Percentiles rank a stretch among this genome's conserved stretches.
phyloP scores from a whole-genome alignment of 306 rosid genomes.

The Prosopis cineraria region DNA sequence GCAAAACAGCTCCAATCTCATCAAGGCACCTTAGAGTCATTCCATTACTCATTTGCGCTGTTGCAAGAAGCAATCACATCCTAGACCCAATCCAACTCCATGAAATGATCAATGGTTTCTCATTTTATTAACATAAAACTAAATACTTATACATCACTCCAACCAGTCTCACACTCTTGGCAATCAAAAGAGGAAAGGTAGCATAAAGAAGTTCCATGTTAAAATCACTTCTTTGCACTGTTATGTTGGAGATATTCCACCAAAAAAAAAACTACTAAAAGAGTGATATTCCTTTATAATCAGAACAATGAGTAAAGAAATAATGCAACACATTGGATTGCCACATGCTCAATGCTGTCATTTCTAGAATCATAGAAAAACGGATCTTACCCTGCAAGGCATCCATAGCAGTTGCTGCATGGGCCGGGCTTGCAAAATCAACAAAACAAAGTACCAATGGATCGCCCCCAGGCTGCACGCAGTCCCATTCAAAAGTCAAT shows the following conservation, averaged over 20 bases:
- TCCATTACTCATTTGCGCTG: slow-evolving; percentile 21
- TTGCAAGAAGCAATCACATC: slow-evolving; percentile 26
- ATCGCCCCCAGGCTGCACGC: slow-evolving; percentile 93
- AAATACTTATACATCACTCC: slow-evolving; percentile 6
- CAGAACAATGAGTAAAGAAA: slow-evolving; percentile 18
- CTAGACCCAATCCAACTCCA: slow-evolving; percentile 22
- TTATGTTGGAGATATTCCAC: not conserved
- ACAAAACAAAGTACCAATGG: slow-evolving; percentile 94
- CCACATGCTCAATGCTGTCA: slow-evolving; percentile 18
- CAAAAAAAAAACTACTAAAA: not conserved
- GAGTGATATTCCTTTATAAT: slow-evolving; percentile 18
- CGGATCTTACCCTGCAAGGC: slow-evolving; percentile 84
- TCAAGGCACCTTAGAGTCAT: slow-evolving; percentile 22
- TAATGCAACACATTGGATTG: slow-evolving; percentile 18
- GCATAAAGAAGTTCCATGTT: slow-evolving; percentile 18
- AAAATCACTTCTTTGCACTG: not conserved
- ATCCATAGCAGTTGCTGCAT: slow-evolving; percentile 98
- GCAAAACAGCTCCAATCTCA: slow-evolving; percentile 14
- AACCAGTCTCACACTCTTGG: slow-evolving; percentile 5
- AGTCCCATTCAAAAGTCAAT: slow-evolving; percentile 40
- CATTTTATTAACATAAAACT: slow-evolving; percentile 22
- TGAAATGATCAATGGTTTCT: not conserved
- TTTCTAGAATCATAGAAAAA: slow-evolving; percentile 34
- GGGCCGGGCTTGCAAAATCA: slow-evolving; percentile 93
- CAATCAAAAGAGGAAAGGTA: slow-evolving; percentile 5